Evolutionary conservation across 805 yeast species (phyloP).

Genomic region (Lachancea quebecensis): DNA sequence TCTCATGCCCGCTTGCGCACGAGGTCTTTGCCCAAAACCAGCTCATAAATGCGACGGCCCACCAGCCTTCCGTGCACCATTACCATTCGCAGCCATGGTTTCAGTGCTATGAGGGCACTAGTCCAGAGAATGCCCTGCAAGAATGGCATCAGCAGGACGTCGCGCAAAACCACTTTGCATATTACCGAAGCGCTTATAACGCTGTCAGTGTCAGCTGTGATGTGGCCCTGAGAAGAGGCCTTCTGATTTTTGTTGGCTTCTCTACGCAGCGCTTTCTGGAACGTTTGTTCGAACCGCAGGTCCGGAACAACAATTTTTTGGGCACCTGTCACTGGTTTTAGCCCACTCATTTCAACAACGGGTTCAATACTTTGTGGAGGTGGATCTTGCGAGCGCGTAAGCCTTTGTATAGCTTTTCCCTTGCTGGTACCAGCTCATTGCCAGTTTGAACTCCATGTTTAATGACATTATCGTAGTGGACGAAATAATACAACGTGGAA

Average conservation of each 20-base stretch:
- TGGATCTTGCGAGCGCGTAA: too few species aligned
- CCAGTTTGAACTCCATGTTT: too few species aligned
- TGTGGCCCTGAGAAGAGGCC: not conserved
- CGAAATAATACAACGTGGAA: too few species aligned
- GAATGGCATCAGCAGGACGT: slow-evolving; percentile 47
- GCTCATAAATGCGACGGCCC: slow-evolving; percentile 18
- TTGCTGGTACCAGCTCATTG: too few species aligned
- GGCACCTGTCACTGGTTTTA: not conserved
- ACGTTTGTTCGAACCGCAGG: slow-evolving; percentile 58
- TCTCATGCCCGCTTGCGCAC: slow-evolving; percentile 1
- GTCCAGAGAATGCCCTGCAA: slow-evolving; percentile 46
- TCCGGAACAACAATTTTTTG: slow-evolving; percentile 43
- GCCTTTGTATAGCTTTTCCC: too few species aligned
- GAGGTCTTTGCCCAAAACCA: slow-evolving; percentile 14
- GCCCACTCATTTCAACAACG: not conserved
- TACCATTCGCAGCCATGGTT: slow-evolving; percentile 31
- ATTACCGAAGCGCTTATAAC: slow-evolving; percentile 38
- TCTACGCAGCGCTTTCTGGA: slow-evolving; percentile 35
- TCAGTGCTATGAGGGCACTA: slow-evolving; percentile 33
- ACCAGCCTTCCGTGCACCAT: slow-evolving; percentile 22
- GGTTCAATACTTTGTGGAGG: not conserved
- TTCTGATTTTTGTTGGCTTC: slow-evolving; percentile 21
- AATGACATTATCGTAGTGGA: too few species aligned
- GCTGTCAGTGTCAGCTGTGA: slow-evolving; percentile 11
- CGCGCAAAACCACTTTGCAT: slow-evolving; percentile 42